Conservation (phyloP, 129 eudicot genomes). For the Dittrichia graveolens region DNA sequence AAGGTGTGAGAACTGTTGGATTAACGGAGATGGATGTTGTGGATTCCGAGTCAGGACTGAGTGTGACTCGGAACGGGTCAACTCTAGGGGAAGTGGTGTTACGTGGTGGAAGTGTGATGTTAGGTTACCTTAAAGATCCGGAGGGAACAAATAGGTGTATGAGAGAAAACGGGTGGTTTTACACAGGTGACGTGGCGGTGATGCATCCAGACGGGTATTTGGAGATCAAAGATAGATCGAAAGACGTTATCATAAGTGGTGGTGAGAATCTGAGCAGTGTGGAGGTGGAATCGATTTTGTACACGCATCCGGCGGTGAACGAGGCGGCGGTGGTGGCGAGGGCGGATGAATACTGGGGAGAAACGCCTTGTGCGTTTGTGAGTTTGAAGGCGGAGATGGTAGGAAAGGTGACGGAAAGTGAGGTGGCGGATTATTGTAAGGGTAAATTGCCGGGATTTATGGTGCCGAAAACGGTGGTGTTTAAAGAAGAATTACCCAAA, state of each 20-base stretch:
- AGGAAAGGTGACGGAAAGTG: slow-evolving; percentile 38
- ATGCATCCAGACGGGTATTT: slow-evolving; percentile 64
- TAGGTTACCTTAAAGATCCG: slow-evolving; percentile 56
- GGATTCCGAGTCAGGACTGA: slow-evolving; percentile 36
- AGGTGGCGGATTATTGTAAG: slow-evolving; percentile 46
- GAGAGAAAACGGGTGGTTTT: slow-evolving; percentile 62
- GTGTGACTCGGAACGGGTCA: slow-evolving; percentile 44
- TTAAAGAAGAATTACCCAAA: slow-evolving; percentile 59
- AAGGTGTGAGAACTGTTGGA: slow-evolving; percentile 51
- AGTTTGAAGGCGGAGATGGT: slow-evolving; percentile 45
- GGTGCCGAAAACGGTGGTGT: slow-evolving; percentile 67
- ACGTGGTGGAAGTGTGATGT: slow-evolving; percentile 45
- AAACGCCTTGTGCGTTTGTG: slow-evolving; percentile 70
- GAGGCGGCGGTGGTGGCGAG: slow-evolving; percentile 71
- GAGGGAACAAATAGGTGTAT: slow-evolving; percentile 40
- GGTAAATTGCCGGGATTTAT: slow-evolving; percentile 51
- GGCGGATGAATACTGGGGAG: slow-evolving; percentile 62
- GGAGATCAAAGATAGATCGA: slow-evolving; percentile 58
- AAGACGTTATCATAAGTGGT: slow-evolving; percentile 60
- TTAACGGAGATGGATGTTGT: slow-evolving; percentile 45
- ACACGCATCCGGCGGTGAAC: slow-evolving; percentile 42
- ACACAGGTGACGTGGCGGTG: slow-evolving; percentile 61
- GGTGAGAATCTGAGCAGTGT: slow-evolving; percentile 68
- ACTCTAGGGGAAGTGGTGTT: slow-evolving; percentile 52
- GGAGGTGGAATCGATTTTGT: slow-evolving; percentile 62